phyloP scores from a whole-genome alignment of 345 rosid genomes.

The Acer negundo region DNA sequence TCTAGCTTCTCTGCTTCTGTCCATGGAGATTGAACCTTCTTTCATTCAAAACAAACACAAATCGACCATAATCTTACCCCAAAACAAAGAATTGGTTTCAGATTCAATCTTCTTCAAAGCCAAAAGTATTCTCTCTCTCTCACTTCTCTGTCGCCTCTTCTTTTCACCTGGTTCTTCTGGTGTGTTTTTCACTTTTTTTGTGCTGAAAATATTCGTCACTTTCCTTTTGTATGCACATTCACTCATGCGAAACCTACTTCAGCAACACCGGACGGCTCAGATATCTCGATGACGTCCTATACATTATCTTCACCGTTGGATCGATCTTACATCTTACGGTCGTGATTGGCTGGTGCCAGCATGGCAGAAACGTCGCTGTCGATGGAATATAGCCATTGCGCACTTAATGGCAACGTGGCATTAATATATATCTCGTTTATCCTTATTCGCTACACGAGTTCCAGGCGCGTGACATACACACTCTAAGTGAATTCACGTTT shows the following conservation, averaged over 20 bases:
- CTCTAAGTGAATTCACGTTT: neutral
- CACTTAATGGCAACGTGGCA: conserved; percentile 38
- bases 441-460: conserved; percentile 1
- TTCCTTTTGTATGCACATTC: conserved; percentile 15
- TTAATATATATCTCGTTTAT: neutral
- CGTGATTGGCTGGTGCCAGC: conserved; percentile 35
- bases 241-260: conserved; percentile 26
- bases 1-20: conserved; percentile 48
- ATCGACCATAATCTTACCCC: conserved; percentile 18
- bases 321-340: conserved; percentile 18
- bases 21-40: conserved; percentile 33
- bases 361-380: conserved; percentile 54
- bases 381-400: conserved; percentile 38
- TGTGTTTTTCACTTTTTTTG: neutral
- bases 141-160: conserved; percentile 6
- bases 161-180: conserved; percentile 14
- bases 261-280: conserved; percentile 38
- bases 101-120: conserved; percentile 4
- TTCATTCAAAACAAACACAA: conserved; percentile 2
- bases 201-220: conserved; percentile 24
- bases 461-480: neutral
- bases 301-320: conserved; percentile 24
- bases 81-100: neutral
- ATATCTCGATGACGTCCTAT: conserved; percentile 12
- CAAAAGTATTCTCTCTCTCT: conserved; percentile 14